Conservation (phyloP, 495 filamentous ascomycete species). For the Penicillium dipodomyicola region DNA sequence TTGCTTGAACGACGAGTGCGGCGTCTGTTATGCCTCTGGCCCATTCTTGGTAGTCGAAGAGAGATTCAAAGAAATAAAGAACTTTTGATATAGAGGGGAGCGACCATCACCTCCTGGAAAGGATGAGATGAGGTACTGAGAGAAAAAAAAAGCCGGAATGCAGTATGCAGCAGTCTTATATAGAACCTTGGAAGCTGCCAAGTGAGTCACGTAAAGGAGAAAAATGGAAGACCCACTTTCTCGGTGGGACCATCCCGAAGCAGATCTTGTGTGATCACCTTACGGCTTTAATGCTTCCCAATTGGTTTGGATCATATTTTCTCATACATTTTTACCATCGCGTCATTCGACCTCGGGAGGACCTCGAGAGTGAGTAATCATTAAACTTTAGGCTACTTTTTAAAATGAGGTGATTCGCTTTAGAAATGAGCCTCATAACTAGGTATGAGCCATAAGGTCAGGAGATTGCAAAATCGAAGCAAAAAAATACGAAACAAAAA, state of each 20-base stretch:
- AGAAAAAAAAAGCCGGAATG: slow-evolving; percentile 18
- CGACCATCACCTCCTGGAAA: slow-evolving; percentile 47
- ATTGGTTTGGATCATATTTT: slow-evolving; percentile 15
- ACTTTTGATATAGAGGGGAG: slow-evolving; percentile 32
- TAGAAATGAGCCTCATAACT: neutral
- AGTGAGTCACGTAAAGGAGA: slow-evolving; percentile 26
- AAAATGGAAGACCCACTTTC: slow-evolving; percentile 18
- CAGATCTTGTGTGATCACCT: slow-evolving; percentile 19
- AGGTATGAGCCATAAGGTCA: neutral
- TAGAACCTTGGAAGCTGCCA: slow-evolving; percentile 3
- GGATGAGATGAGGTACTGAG: slow-evolving; percentile 43
- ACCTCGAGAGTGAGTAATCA: neutral
- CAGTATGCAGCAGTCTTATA: slow-evolving; percentile 20
- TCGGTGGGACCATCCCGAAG: slow-evolving; percentile 17
- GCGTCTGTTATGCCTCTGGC: slow-evolving; percentile 50
- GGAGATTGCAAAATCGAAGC: neutral
- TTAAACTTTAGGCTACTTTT: slow-evolving; percentile 1
- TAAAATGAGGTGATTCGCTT: slow-evolving; percentile 14
- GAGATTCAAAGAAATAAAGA: slow-evolving; percentile 10
- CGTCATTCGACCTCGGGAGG: neutral
- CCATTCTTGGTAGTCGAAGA: slow-evolving; percentile 33
- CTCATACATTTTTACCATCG: slow-evolving; percentile 13
- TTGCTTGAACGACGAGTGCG: slow-evolving; percentile 45
- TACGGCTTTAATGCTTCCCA: slow-evolving; percentile 15
- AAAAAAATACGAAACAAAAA: slow-evolving; percentile 5